phyloP scores from a whole-genome alignment of 257 asterid species.

The Nicotiana tomentosiformis region DNA sequence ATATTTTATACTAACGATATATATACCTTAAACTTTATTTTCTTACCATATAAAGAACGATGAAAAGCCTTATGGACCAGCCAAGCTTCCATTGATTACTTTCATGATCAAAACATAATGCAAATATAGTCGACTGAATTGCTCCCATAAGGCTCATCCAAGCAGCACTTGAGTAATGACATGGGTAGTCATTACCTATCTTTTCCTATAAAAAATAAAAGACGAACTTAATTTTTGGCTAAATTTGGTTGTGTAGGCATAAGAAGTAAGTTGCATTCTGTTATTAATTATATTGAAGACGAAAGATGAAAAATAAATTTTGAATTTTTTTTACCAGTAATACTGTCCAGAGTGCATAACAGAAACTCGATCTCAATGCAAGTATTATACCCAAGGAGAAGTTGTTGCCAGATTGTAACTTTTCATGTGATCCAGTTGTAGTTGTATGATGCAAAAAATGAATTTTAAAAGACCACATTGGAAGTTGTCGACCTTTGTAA shows the following conservation, averaged over 20 bases:
- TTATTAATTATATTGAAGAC: background rate
- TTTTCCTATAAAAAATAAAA: constrained; percentile 26
- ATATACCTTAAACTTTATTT: too few relatives aligned
- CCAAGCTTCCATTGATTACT: constrained; percentile 60
- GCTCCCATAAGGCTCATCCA: constrained; percentile 46
- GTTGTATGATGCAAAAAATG: background rate
- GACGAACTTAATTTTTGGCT: background rate
- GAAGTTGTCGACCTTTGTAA: constrained; percentile 2
- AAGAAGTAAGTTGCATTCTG: too few relatives aligned
- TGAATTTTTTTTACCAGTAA: background rate
- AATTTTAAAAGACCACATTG: background rate
- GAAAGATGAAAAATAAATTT: background rate
- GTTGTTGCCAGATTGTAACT: background rate
- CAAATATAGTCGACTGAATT: constrained; percentile 40
- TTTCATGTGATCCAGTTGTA: background rate
- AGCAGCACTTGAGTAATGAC: constrained; percentile 63
- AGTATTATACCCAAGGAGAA: background rate
- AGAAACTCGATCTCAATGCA: constrained; percentile 8
- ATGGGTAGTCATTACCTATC: constrained; percentile 49
- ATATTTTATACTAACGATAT: too few relatives aligned
- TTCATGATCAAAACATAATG: constrained; percentile 36
- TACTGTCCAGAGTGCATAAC: constrained; percentile 8
- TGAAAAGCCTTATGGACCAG: constrained; percentile 44
- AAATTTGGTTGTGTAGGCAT: too few relatives aligned
- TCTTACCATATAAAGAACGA: constrained; percentile 41